phyloP scores from a whole-genome alignment of 2,329 filamentous ascomycete species.

The Herpotrichia juniperi region DNA sequence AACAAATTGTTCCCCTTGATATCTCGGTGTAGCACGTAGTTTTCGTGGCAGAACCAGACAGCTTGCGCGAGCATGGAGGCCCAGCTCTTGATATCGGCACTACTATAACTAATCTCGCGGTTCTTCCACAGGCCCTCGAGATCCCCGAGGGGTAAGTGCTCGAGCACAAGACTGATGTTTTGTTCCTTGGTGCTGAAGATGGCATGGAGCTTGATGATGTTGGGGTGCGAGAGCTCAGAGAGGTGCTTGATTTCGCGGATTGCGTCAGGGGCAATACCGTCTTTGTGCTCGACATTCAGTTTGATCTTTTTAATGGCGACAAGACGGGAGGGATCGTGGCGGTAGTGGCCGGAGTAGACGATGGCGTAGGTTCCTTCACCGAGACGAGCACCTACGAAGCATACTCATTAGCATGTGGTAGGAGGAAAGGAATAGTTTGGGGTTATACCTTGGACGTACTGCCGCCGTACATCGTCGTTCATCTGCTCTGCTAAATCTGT shows the following conservation, averaged over 20 bases:
- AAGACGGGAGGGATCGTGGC: conserved; percentile 70
- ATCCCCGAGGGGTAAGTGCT: conserved; percentile 92
- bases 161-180: conserved; percentile 93
- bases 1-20: conserved; percentile 99
- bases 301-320: conserved; percentile 97
- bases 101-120: conserved; percentile 79
- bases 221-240: conserved; percentile 91
- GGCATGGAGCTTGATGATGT: conserved; percentile 90
- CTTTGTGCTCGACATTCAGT: conserved; percentile 81
- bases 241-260: conserved; percentile 95
- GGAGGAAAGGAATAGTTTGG: conserved; percentile 6
- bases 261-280: conserved; percentile 92
- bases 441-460: conserved; percentile 80
- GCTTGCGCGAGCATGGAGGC: conserved; percentile 95
- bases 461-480: conserved; percentile 66
- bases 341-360: conserved; percentile 87
- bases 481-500: conserved; percentile 54
- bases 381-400: conserved; percentile 89
- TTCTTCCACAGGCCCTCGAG: conserved; percentile 87
- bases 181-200: conserved; percentile 97
- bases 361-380: conserved; percentile 97
- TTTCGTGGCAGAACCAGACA: conserved; percentile 96
- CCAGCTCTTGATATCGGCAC: conserved; percentile 95
- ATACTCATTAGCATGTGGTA: conserved; percentile 6
- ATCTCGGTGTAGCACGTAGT: conserved; percentile 91